Conservation (phyloP, 2,329 filamentous ascomycete genomes). For the Colletotrichum brevisporum region DNA sequence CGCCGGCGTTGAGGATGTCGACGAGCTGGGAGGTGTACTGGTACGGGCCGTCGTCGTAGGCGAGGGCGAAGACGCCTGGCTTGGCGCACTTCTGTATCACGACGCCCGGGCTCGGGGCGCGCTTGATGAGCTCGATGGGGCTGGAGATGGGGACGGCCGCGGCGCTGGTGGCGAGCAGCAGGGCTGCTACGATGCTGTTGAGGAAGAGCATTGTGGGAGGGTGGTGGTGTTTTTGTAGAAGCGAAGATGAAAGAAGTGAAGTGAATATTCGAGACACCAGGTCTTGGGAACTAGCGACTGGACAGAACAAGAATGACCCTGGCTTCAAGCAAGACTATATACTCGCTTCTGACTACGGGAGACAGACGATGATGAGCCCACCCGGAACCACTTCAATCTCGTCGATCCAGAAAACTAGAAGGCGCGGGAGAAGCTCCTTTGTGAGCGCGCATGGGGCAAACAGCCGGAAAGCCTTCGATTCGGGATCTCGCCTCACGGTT, state of each 20-base stretch:
- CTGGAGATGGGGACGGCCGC: constrained; percentile 49
- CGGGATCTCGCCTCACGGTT: constrained; percentile 17
- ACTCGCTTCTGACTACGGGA: not conserved
- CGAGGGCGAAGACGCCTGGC: constrained; percentile 63
- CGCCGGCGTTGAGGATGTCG: constrained; percentile 63
- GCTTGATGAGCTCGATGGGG: constrained; percentile 58
- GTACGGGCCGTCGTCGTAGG: constrained; percentile 68
- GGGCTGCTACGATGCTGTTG: constrained; percentile 43
- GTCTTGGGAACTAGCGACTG: not conserved
- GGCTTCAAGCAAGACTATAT: constrained; percentile 23
- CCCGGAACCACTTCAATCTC: constrained; percentile 33
- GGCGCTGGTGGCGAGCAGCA: constrained; percentile 47
- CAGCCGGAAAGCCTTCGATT: constrained; percentile 3
- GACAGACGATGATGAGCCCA: constrained; percentile 22
- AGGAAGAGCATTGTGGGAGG: constrained; percentile 45
- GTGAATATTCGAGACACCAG: constrained; percentile 3
- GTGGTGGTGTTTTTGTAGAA: not conserved
- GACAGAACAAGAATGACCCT: not conserved
- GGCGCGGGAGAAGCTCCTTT: constrained; percentile 20
- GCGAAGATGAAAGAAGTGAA: not conserved
- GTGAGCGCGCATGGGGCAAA: constrained; percentile 10
- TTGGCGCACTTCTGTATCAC: constrained; percentile 61
- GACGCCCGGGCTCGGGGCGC: constrained; percentile 56
- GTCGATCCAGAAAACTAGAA: constrained; percentile 6
- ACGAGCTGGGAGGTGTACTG: constrained; percentile 63